phyloP scores from a whole-genome alignment of 148 eudicot genomes.

The Fallopia convolvulus region DNA sequence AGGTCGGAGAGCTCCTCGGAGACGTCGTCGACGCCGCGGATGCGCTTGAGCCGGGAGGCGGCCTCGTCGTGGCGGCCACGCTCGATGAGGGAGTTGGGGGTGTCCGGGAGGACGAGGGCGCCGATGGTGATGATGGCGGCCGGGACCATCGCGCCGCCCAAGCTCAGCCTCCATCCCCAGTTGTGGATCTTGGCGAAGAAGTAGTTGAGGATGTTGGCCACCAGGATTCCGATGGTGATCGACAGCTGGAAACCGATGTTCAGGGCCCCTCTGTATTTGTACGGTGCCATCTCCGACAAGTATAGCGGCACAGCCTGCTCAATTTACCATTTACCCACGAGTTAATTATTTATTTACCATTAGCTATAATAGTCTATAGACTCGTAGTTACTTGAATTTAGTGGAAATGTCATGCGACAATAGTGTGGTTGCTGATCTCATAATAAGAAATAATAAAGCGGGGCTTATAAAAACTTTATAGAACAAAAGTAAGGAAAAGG shows the following conservation, averaged over 20 bases:
- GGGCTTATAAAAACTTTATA: no score
- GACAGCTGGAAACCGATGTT: conserved; percentile 30
- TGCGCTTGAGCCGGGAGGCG: conserved; percentile 8
- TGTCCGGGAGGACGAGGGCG: conserved; percentile 28
- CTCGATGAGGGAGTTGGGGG: conserved; percentile 35
- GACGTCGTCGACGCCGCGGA: conserved; percentile 30
- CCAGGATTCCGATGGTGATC: conserved; percentile 26
- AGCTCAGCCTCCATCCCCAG: conserved; percentile 32
- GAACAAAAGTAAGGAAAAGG: no score
- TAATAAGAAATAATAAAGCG: no score
- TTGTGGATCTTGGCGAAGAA: conserved; percentile 22
- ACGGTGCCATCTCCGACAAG: conserved; percentile 39
- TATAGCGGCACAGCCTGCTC: conserved; percentile 35
- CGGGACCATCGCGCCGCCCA: conserved; percentile 29
- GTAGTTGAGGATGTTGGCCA: conserved; percentile 30
- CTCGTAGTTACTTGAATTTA: no score
- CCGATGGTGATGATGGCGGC: conserved; percentile 30
- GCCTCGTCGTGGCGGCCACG: conserved; percentile 28
- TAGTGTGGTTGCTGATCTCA: no score
- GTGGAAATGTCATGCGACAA: not conserved
- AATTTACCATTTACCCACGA: not conserved
- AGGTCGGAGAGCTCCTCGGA: conserved; percentile 30
- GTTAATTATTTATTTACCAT: not conserved
- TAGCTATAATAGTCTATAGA: no score
- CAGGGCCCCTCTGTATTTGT: conserved; percentile 25